Evolutionary conservation across 306 rosid species (phyloP).

Genomic region (Begonia loranthoides): DNA sequence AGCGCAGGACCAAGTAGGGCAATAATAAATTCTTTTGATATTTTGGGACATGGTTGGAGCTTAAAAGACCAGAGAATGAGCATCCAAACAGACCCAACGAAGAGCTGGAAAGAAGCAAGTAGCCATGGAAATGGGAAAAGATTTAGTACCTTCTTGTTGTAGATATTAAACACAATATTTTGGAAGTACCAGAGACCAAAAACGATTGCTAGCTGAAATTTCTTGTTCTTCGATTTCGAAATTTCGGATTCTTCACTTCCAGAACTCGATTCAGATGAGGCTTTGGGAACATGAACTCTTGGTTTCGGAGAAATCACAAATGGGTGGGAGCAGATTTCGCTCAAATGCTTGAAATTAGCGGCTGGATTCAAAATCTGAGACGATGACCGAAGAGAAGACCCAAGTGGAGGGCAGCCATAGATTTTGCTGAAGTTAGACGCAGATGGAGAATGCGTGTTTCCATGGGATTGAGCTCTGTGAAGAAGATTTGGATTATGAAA

Average conservation of each 20-base stretch:
- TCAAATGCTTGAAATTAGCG: conserved; percentile 19
- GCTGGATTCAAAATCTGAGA: conserved; percentile 25
- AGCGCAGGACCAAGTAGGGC: conserved; percentile 94
- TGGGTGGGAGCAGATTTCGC: conserved; percentile 14
- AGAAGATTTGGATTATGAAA: conserved; percentile 22
- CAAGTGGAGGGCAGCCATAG: conserved; percentile 10
- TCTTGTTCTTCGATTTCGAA: conserved; percentile 25
- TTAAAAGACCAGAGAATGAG: conserved; percentile 58
- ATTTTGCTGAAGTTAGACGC: conserved; percentile 2
- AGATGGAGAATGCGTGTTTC: not conserved
- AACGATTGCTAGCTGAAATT: conserved; percentile 45
- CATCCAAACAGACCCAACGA: conserved; percentile 88
- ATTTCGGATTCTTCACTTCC: conserved; percentile 22
- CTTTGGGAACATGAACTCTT: conserved; percentile 23
- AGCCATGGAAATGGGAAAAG: conserved; percentile 88
- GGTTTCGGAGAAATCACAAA: conserved; percentile 26
- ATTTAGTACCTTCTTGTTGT: conserved; percentile 72
- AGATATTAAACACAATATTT: conserved; percentile 79
- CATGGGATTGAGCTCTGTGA: conserved; percentile 15
- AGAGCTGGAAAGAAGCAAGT: conserved; percentile 91
- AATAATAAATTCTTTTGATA: conserved; percentile 52
- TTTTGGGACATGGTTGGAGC: conserved; percentile 75
- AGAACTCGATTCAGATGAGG: conserved; percentile 30
- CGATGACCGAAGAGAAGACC: conserved; percentile 18
- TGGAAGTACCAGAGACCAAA: conserved; percentile 89